Evolutionary conservation across 148 eudicot genomes (phyloP), one percentile per base, ranked within the genome.

Genomic region (Chenopodium quinoa): DNA sequence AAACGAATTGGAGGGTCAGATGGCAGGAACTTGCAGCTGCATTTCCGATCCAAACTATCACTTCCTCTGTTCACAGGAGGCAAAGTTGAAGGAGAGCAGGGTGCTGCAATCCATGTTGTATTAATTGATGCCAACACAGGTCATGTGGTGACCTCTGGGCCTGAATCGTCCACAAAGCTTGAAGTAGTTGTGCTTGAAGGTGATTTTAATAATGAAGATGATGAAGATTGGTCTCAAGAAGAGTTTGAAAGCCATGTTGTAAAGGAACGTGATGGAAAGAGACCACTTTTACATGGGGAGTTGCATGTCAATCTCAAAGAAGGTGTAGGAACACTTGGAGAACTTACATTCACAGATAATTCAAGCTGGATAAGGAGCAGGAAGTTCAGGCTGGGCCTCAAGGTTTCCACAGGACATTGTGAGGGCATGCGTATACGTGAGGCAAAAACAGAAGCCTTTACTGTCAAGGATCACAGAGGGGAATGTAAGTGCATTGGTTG

Each of bases 81-180:
- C 32, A 95, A 93, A 87, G 97, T 95, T 50, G 99, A 95, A 87
- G 99, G 99, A 79, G 99, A 95, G 85, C 99, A 93, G 83, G 98
- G 99, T 84, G 98, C 98, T 73, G 75, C 98, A 29, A 93, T 95
- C 73, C 99, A 95, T 83, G 83, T 92, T 69, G 98, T 95, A 9
- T 72, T 95, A 37, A 40, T 90, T 78, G 98, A 95, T 84, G 91
- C 89, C 46, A 90, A 89, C 83, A 88, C 89, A 0, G 95, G 97
- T 71, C 95, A 82, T 82, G 90, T 89, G 66, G 88, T 95, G 65
- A 91, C 91, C 84, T 88, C 86, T 82, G 98, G 98, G 66, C 89
- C 92, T 74, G 97, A 93, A 88, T 93, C 98, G 29, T 86, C 86
- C 70, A 81, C 85, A 7, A 95, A 93, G 82, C 94, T 93, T 32